These are phyloP conservation scores for Microdochium bolleyi DNA, from an alignment of 2,329 filamentous ascomycete genomes.

Conservation along the genomic window DNA sequence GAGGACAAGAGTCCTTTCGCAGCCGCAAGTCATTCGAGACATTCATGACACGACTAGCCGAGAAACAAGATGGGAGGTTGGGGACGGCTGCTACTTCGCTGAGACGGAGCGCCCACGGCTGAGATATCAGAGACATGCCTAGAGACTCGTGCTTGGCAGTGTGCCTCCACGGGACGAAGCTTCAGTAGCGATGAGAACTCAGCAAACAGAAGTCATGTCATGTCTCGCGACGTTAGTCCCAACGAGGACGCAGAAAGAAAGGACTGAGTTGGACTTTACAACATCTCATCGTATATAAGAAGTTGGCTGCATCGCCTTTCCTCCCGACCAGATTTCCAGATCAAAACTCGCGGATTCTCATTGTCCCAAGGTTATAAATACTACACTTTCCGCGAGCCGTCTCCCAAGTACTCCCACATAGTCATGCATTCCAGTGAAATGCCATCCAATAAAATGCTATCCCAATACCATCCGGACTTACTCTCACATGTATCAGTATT, in stretches of 20 bases:
- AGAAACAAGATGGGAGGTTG: background rate
- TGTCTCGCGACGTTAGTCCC: background rate
- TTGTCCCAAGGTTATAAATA: background rate
- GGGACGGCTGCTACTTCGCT: background rate
- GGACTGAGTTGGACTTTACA: background rate
- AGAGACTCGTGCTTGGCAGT: background rate
- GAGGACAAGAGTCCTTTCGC: background rate
- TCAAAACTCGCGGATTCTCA: background rate
- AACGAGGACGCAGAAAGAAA: too few species aligned
- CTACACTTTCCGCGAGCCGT: background rate
- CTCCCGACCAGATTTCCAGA: background rate
- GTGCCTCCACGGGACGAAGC: background rate
- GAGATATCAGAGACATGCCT: background rate
- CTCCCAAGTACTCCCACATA: background rate
- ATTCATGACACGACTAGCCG: background rate
- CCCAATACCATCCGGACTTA: background rate
- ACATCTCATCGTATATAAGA: background rate
- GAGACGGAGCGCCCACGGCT: background rate
- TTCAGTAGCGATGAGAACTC: background rate
- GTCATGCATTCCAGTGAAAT: background rate
- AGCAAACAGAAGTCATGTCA: background rate
- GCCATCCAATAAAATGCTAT: background rate
- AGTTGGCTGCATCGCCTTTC: background rate
- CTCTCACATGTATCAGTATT: background rate
- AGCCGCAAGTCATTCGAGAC: background rate